Evolutionary conservation across 306 rosid species (phyloP), one percentile per base, ranked within the genome.

Genomic region (Lotus japonicus): DNA sequence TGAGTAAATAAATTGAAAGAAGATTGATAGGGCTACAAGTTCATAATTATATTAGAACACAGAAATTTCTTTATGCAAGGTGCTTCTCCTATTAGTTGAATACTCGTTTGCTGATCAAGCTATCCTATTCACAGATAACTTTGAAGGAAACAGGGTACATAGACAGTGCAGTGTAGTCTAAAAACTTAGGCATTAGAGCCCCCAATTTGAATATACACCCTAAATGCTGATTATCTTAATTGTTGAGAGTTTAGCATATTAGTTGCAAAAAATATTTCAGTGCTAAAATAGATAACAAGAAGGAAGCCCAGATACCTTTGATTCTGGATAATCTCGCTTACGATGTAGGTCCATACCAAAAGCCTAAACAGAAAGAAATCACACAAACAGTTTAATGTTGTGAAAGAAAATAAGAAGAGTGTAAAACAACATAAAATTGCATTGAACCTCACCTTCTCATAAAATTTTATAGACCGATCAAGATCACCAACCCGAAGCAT

Each of bases 401-500:
- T 45, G 41, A 49, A 38, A 12, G 70, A 11, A 66, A 74, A 59
- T 26, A 23, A 44, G 10, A 66, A 61, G 51, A 52, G 28, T 36
- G 9, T 12, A 69, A 59, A 41, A 21, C 68, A 81, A 52, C 58
- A 46, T 38, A 43, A 51, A 64, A 57, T 39, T 56, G 73, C 42
- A 12, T 48, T 16, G 53, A 74, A 23, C 69, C 84, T 74, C 70
- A 91, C 97, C 99, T 85, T 90, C 84, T 88, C 92, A 75, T 95
- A 95, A 76, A 90, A 95, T 55, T 86, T 72, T 50, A 91, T 83
- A 77, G 99, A 95, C 60, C 91, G 97, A 51, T 87, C 91, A 75
- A 95, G 97, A 75, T 91, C 95, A 12, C 97, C 96, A 4, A 88
- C 97, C 28, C 95, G 92, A 78, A 95, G 95, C 99, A 95, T 95